Percentiles rank a stretch among this genome's conserved stretches.
phyloP scores from a whole-genome alignment of 192 early-diverging fungal species.

The Coemansia sp. region DNA sequence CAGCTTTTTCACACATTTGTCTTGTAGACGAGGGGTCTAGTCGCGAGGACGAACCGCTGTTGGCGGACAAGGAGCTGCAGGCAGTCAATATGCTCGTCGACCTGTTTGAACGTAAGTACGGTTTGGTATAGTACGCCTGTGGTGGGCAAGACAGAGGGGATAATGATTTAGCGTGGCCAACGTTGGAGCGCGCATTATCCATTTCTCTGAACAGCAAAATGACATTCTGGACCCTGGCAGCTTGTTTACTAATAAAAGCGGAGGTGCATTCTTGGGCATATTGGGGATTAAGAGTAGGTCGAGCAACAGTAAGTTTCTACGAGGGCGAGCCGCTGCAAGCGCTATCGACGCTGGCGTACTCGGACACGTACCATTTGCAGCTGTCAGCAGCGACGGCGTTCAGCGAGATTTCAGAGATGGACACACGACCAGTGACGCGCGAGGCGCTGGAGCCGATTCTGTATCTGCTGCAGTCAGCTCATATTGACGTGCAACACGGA shows the following conservation, averaged over 20 bases:
- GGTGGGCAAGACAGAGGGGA: not conserved
- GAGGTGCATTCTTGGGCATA: conserved; percentile 1
- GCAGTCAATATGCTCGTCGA: conserved; percentile 54
- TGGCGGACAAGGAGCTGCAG: conserved; percentile 49
- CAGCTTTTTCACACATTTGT: not conserved
- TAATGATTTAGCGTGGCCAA: not conserved
- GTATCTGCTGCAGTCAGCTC: conserved; percentile 77
- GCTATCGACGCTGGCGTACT: conserved; percentile 80
- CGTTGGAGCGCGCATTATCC: not conserved
- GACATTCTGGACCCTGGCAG: not conserved
- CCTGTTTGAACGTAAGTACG: conserved; percentile 49
- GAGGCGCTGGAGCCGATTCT: conserved; percentile 80
- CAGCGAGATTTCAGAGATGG: conserved; percentile 85
- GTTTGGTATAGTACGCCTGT: conserved; percentile 1
- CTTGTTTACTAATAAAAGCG: not conserved
- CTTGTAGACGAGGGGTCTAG: conserved; percentile 39
- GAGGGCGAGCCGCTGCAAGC: conserved; percentile 78
- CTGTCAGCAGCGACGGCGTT: conserved; percentile 85
- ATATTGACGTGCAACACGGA: conserved; percentile 81
- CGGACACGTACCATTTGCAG: conserved; percentile 81
- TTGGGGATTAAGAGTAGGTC: conserved; percentile 53
- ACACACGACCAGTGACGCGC: conserved; percentile 72
- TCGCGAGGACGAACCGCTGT: conserved; percentile 48
- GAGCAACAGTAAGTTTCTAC: conserved; percentile 78
- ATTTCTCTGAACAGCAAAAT: not conserved